Conservation (phyloP, 1,284 basidiomycete genomes). For the Meira nashicola region DNA sequence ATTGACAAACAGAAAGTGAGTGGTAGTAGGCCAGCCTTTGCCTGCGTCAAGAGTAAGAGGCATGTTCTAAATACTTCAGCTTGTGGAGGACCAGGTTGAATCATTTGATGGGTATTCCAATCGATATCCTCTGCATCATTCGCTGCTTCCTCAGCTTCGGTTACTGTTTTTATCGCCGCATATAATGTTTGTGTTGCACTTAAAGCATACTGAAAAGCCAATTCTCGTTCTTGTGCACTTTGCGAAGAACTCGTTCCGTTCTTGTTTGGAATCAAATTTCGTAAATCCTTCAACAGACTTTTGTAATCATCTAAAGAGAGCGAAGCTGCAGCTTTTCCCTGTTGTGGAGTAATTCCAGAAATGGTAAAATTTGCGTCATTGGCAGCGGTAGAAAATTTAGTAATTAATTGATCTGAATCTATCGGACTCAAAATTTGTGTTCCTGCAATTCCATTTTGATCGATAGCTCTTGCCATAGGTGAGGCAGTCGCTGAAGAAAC, state of each 20-base stretch:
- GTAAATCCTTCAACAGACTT: conserved; percentile 22
- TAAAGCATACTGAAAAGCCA: conserved; percentile 24
- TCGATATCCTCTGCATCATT: conserved; percentile 6
- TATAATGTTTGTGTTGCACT: conserved; percentile 25
- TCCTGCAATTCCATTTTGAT: not conserved
- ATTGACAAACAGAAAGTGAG: conserved; percentile 22
- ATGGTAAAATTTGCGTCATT: not conserved
- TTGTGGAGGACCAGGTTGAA: conserved; percentile 9
- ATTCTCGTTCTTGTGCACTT: conserved; percentile 22
- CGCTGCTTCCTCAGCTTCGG: conserved; percentile 8
- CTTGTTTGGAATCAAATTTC: conserved; percentile 12
- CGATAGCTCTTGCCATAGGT: not conserved
- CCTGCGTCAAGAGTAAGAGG: conserved; percentile 22
- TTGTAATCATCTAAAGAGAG: conserved; percentile 16
- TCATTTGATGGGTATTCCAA: not conserved
- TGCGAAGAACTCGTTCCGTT: conserved; percentile 5
- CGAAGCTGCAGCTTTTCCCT: not conserved
- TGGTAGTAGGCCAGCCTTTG: conserved; percentile 19
- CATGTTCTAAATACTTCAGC: conserved; percentile 33
- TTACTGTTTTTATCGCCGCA: conserved; percentile 27
- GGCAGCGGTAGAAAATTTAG: not conserved
- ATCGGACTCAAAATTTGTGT: not conserved
- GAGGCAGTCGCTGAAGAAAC: conserved; percentile 10
- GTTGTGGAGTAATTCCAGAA: not conserved
- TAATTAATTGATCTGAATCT: not conserved